Evolutionary conservation across 2,329 filamentous ascomycete genomes (phyloP).

Genomic region (Trichoderma citrinoviride): DNA sequence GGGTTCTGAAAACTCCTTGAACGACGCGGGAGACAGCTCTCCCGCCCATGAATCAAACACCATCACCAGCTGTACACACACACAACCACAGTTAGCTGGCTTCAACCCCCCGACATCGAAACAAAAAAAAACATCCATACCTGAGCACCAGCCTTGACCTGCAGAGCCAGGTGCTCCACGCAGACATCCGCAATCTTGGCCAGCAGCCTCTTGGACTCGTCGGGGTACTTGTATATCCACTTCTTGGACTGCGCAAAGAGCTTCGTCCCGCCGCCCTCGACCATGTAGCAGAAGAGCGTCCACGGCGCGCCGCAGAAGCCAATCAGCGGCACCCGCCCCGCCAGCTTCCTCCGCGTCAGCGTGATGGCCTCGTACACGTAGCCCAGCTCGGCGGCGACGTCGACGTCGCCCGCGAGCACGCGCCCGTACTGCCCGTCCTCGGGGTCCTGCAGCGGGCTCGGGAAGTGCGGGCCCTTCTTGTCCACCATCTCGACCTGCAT

Average conservation of each 20-base stretch:
- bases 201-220: constrained; percentile 75
- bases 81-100: not conserved
- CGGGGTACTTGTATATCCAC: constrained; percentile 88
- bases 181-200: constrained; percentile 93
- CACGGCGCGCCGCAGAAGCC: constrained; percentile 97
- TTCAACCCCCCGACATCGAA: not conserved
- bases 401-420: constrained; percentile 73
- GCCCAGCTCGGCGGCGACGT: constrained; percentile 78
- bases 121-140: constrained; percentile 38
- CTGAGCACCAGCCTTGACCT: constrained; percentile 92
- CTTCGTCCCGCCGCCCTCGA: constrained; percentile 94
- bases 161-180: constrained; percentile 88
- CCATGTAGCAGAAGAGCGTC: constrained; percentile 98
- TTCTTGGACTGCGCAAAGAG: constrained; percentile 92
- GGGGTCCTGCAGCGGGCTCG: constrained; percentile 74
- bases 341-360: constrained; percentile 80
- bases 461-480: constrained; percentile 95
- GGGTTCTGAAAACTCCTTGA: constrained; percentile 81
- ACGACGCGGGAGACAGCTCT: constrained; percentile 80
- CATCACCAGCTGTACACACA: constrained; percentile 66
- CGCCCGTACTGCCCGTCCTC: constrained; percentile 78
- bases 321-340: constrained; percentile 85
- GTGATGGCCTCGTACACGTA: constrained; percentile 98
- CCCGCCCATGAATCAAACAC: constrained; percentile 99
- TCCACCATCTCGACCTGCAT: constrained; percentile 99